A percentile compares a stretch with the other conserved stretches of the same genome.
These are phyloP conservation scores for Coemansia sp. DNA, from an alignment of 192 early-diverging fungal genomes.

Conservation along the genomic window DNA sequence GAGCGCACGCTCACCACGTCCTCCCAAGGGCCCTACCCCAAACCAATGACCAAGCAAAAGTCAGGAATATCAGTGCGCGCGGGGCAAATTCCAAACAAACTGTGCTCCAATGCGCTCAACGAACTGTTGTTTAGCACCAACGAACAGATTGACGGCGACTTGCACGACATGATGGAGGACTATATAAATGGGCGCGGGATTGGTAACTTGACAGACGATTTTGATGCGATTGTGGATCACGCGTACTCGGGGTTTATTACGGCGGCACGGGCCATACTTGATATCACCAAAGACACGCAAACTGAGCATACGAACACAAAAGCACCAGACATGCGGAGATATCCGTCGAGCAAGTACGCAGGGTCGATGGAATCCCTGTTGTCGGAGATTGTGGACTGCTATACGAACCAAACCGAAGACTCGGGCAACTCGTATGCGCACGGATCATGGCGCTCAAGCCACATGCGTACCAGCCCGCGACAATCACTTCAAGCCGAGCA, in stretches of 20 bases:
- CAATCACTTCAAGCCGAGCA: background rate
- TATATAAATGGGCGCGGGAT: constrained; percentile 22
- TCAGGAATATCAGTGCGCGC: constrained; percentile 13
- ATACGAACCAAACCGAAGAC: constrained; percentile 16
- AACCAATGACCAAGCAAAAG: background rate
- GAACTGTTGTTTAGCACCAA: constrained; percentile 50
- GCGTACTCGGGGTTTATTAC: constrained; percentile 31
- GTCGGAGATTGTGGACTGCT: constrained; percentile 27
- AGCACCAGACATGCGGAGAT: background rate
- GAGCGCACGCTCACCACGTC: background rate
- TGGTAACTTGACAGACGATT: constrained; percentile 15
- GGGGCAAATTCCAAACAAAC: constrained; percentile 6
- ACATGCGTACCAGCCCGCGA: background rate
- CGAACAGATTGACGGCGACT: constrained; percentile 25
- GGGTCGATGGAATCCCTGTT: constrained; percentile 29
- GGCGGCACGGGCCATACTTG: constrained; percentile 24
- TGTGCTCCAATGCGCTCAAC: constrained; percentile 33
- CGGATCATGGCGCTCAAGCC: background rate
- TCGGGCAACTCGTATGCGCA: background rate
- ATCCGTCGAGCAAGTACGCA: constrained; percentile 5
- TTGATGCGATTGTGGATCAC: constrained; percentile 25
- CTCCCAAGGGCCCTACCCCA: background rate
- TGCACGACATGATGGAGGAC: constrained; percentile 21
- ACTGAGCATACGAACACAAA: background rate
- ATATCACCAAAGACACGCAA: constrained; percentile 10